Evolutionary conservation across 331 rosid genomes (phyloP), one percentile per base, ranked within the genome.

Genomic region (Saraca asoca): DNA sequence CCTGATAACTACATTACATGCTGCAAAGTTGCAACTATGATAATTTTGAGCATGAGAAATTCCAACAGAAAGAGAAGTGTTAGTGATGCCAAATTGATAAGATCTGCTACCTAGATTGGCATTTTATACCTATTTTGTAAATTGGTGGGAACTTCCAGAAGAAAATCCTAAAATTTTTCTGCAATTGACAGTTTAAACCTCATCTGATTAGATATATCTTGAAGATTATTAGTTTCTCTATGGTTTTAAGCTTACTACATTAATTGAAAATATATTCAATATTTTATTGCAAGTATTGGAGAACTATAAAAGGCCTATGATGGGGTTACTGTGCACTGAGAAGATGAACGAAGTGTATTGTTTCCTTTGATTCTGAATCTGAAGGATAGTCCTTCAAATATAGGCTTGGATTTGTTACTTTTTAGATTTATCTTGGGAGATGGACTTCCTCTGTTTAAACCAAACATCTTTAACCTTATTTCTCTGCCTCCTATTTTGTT

Each of bases 1-100:
- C 37, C 48, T 55, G 3, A 29, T 24, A 24, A 24, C 76, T 74
- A 51, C 62, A 53, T 65, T 42, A 19, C 33, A 38, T 54, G 64
- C 52, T 49, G 43, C 60, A 9, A 17, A 24, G 31, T 24, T 24
- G 31, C 31, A 24, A 24, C 31, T 24, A 24, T 24, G 1, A 24
- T 24, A 24, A 24, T 24, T 24, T 24, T 24, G 31, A 24, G 31
- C 31, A 24, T 24, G 31, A 3, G 31, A 24, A 24, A 1, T 24
- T 24, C 31, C 31, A 24, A 24, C 31, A 24, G 3, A 24, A 24
- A 51, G 61, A 44, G 41, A 17, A 38, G 35, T 11, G 58, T 54
- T 55, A 50, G 52, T 14, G 52, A 58, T 50, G 29, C 12, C 62
- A 67, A 9, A 45, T 48, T 64, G 41, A 19, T 73, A 33, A 41